Conservation (phyloP, 2,329 filamentous ascomycete species). For the Aureobasidium sp. region DNA sequence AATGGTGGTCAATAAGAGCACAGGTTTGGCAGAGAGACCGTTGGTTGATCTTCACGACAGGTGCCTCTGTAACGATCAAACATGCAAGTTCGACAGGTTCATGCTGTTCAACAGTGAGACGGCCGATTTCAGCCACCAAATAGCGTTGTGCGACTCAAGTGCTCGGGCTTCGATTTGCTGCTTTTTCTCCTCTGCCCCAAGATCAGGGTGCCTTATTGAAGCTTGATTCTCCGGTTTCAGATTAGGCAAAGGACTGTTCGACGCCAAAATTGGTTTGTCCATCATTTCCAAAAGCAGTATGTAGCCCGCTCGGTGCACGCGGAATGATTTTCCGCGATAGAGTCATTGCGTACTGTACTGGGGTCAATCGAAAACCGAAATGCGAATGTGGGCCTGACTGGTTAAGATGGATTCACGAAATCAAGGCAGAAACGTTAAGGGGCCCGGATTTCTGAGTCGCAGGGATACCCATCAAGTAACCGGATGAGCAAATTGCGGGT, state of each 20-base stretch:
- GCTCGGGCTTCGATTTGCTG: conserved; percentile 1
- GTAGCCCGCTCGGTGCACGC: background rate
- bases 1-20: background rate
- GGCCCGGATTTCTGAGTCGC: background rate
- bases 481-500: background rate
- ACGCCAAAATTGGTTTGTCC: background rate
- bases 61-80: background rate
- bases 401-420: background rate
- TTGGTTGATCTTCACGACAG: background rate
- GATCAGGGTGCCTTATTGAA: conserved; percentile 6
- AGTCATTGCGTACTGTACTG: background rate
- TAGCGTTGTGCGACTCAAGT: conserved; percentile 11
- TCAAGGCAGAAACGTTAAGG: background rate
- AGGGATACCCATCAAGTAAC: background rate
- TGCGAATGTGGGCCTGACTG: background rate
- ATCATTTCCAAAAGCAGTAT: background rate
- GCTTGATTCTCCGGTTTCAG: conserved; percentile 9
- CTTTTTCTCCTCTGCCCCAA: conserved; percentile 3
- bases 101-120: conserved; percentile 1
- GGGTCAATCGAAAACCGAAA: background rate
- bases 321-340: conserved; percentile 1
- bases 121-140: conserved; percentile 11
- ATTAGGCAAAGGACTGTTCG: conserved; percentile 10
- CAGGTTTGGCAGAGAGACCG: background rate
- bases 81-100: background rate